Evolutionary conservation across 2,329 filamentous ascomycete species (phyloP).

Genomic region (Coniochaeta hoffmannii): DNA sequence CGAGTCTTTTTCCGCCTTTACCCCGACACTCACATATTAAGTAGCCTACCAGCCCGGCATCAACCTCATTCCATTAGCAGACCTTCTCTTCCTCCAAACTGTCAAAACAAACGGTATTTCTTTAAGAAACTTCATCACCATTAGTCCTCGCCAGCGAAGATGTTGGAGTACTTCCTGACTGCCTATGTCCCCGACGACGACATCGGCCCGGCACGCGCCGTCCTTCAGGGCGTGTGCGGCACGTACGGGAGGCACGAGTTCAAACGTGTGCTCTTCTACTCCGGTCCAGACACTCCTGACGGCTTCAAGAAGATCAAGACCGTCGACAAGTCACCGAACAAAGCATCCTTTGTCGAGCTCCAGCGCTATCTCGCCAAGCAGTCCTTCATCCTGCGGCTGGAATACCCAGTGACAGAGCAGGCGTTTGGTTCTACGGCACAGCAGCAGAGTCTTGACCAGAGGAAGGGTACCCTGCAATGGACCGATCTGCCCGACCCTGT

Average conservation of each 20-base stretch:
- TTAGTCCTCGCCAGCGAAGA: too few relatives aligned
- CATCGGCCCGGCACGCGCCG: conserved; percentile 40
- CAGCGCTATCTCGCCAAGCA: conserved; percentile 47
- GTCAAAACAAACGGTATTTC: too few relatives aligned
- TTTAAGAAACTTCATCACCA: too few relatives aligned
- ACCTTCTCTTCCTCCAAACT: too few relatives aligned
- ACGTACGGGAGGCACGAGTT: conserved; percentile 44
- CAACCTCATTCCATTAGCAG: too few relatives aligned
- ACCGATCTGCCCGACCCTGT: conserved; percentile 53
- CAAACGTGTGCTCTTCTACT: conserved; percentile 43
- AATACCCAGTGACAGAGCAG: conserved; percentile 44
- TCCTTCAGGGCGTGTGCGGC: conserved; percentile 50
- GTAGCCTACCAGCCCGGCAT: too few relatives aligned
- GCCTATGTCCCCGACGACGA: conserved; percentile 42
- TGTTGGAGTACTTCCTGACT: conserved; percentile 47
- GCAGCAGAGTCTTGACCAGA: conserved; percentile 25
- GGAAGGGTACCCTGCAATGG: conserved; percentile 46
- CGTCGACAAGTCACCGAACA: conserved; percentile 21
- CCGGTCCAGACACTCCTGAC: conserved; percentile 8
- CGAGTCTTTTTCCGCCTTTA: too few relatives aligned
- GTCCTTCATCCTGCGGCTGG: conserved; percentile 48
- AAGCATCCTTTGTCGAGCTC: conserved; percentile 41
- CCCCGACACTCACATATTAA: too few relatives aligned
- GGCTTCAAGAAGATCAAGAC: conserved; percentile 15
- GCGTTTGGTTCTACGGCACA: conserved; percentile 7